Evolutionary conservation across 2,329 filamentous ascomycete genomes (phyloP), one percentile per base, ranked within the genome.

Genomic region (Phyllosticta paracitricarpa): DNA sequence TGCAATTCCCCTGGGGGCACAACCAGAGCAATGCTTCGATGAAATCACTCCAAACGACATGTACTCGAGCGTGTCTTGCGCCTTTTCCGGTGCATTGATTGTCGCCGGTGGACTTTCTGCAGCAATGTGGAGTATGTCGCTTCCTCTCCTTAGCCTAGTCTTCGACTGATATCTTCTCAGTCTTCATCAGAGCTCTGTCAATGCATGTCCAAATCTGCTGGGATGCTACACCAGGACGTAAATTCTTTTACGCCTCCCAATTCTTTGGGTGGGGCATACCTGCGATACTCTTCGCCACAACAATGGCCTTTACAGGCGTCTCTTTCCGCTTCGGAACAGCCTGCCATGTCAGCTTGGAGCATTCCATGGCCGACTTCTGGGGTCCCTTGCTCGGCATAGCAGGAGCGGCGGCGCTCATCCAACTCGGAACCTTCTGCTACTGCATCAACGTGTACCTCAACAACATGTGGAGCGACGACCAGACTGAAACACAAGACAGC

Each of bases 181-280:
- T 92, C 65, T 96, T 97, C 72, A 82, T 97, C 63, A 86, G 94
- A 65, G 89, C 93, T 0, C 77, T 97, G 35, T 96, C 91, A 4
- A 87, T 99, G 68, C 94, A 99, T 74, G 84, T 99, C 26, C 94
- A 97, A 74, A 97, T 99, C 65, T 97, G 92, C 79, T 99, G 94
- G 94, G 91, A 97, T 73, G 82, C 95, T 35, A 85, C 93, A 7
- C 89, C 96, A 3, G 94, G 94, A 51, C 84, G 86, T 54, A 89
- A 83, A 68, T 97, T 97, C 75, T 97, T 97, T 85, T 91, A 90
- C 79, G 83, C 84, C 65, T 86, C 93, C 2, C 86, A 96, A 69
- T 81, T 82, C 17, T 77, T 86, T 8, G 94, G 94, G 64, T 97
- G 93, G 89, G 89, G 88, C 19, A 81, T 97, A 54, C 91, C 92